phyloP scores from a whole-genome alignment of 495 filamentous ascomycete species.

The Aspergillus homomorphus region DNA sequence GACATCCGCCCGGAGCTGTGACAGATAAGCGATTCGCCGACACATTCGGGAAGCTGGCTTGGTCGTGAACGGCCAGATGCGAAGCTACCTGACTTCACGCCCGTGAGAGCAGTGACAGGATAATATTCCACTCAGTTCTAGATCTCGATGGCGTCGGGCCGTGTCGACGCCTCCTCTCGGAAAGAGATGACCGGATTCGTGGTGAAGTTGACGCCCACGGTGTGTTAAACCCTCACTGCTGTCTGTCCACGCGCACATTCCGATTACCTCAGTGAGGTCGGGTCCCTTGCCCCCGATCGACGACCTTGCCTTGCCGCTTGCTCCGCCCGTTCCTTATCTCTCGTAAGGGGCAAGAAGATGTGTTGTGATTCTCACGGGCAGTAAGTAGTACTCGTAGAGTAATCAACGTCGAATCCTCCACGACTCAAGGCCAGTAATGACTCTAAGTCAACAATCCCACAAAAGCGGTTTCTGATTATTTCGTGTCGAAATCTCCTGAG shows the following conservation, averaged over 20 bases:
- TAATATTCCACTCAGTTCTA: no score
- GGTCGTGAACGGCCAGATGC: not conserved
- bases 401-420: not conserved
- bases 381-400: not conserved
- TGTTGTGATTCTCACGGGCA: not conserved
- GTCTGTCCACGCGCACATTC: constrained; percentile 3
- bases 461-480: not conserved
- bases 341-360: not conserved
- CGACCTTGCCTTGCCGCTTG: constrained; percentile 1
- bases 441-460: not conserved
- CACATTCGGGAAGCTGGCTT: not conserved
- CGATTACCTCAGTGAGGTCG: not conserved
- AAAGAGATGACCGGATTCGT: not conserved
- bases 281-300: not conserved
- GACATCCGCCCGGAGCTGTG: not conserved
- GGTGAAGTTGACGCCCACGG: not conserved
- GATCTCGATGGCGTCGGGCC: not conserved
- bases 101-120: no score
- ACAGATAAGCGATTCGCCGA: not conserved
- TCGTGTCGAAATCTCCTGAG: not conserved
- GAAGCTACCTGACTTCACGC: not conserved
- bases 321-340: not conserved
- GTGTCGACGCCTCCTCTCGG: not conserved
- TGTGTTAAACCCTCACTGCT: not conserved
- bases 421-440: not conserved